phyloP scores from a whole-genome alignment of 495 filamentous ascomycete genomes.

The Aspergillus funiculosus region DNA sequence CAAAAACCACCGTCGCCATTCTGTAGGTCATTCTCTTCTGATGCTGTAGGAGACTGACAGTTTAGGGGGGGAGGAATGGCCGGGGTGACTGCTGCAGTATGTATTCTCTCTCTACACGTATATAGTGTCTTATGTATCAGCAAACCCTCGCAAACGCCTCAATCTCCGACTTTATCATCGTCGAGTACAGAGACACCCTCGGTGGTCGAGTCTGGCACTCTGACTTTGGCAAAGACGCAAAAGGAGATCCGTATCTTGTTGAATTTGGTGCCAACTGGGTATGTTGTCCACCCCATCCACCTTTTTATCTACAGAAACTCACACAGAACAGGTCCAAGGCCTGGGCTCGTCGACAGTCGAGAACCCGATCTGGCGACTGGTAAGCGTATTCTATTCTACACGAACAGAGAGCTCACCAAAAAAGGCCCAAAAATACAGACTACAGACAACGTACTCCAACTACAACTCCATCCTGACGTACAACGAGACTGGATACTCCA shows the following conservation, averaged over 20 bases:
- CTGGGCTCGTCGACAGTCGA: conserved; percentile 41
- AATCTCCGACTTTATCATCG: conserved; percentile 61
- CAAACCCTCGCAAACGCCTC: conserved; percentile 61
- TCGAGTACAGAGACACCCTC: conserved; percentile 61
- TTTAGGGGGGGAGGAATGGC: conserved; percentile 46
- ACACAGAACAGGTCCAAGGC: conserved; percentile 51
- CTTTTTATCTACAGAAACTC: background rate
- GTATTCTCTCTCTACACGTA: conserved; percentile 10
- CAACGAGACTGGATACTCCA: conserved; percentile 47
- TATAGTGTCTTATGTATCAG: conserved; percentile 19
- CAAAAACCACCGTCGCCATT: conserved; percentile 38
- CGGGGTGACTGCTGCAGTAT: conserved; percentile 64
- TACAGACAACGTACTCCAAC: conserved; percentile 59
- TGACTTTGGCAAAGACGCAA: conserved; percentile 50
- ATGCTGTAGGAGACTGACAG: too few relatives aligned
- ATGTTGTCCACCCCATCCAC: conserved; percentile 3
- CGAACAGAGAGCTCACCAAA: background rate
- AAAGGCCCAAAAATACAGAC: conserved; percentile 54
- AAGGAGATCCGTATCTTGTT: conserved; percentile 53
- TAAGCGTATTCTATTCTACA: conserved; percentile 15
- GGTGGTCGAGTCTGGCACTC: conserved; percentile 56
- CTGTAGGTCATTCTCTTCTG: conserved; percentile 18
- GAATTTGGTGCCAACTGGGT: conserved; percentile 69
- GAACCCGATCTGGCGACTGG: conserved; percentile 66
- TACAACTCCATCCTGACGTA: conserved; percentile 57